Percentiles rank a stretch among this genome's conserved stretches.
Conservation (phyloP, 78 protist species). For the Tieghemostelium lacteum region DNA sequence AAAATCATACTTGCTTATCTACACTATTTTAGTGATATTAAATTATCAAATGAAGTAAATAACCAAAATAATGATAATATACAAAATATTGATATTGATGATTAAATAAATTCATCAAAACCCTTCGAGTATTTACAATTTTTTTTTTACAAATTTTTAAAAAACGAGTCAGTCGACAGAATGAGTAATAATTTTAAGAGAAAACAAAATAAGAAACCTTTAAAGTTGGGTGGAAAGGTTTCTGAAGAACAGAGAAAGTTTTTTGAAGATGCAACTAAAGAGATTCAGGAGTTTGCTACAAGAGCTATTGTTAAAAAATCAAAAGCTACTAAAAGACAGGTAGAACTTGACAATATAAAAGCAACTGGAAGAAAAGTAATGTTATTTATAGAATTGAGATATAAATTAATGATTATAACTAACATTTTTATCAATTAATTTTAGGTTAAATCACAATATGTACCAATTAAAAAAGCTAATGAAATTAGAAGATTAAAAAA, state of each 20-base stretch:
- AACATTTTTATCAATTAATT: neutral
- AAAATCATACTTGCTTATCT: no score
- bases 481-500: neutral
- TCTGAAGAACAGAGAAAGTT: conserved; percentile 28
- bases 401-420: no score
- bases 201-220: neutral
- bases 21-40: no score
- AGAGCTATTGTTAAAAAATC: neutral
- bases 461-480: conserved; percentile 18
- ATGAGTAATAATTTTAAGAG: no score
- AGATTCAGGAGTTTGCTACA: conserved; percentile 13
- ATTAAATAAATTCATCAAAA: no score
- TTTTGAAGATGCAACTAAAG: conserved; percentile 24
- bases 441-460: neutral
- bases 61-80: no score
- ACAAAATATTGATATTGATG: no score
- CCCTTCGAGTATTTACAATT: no score
- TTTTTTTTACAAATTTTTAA: no score
- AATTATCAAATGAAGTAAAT: no score
- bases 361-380: conserved; percentile 18
- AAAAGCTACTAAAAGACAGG: neutral
- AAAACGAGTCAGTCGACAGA: no score
- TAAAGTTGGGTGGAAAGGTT: conserved; percentile 26
- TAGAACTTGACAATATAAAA: neutral
- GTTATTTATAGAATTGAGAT: neutral